Evolutionary conservation across 768 basidiomycete genomes (phyloP), one percentile per base, ranked within the genome.

Genomic region (Suillus brevipes): DNA sequence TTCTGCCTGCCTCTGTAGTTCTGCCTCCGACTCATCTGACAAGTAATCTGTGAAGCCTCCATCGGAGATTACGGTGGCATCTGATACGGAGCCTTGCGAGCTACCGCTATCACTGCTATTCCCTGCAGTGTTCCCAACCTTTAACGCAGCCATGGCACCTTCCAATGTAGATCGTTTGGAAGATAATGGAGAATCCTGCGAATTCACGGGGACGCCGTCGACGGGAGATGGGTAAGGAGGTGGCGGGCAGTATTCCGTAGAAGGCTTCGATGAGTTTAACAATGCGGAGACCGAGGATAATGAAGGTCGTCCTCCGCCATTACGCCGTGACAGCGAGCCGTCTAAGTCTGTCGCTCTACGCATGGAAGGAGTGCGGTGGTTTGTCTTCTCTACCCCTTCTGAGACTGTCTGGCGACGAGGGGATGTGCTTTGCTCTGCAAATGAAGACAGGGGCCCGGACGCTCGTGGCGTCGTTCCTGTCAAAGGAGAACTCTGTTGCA

Each of bases 1-100:
- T 71, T 94, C 93, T 6, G 92, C 92, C 76, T 94, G 92, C 65
- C 91, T 82, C 77, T 95, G 92, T 62, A 95, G 76, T 73, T 95
- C 92, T 34, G 88, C 91, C 71, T 95, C 92, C n/a, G 92, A 94
- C 77, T 95, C 92, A 72, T 94, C 92, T n/a, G 92, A 94, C 37
- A 94, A 78, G 74, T 95, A 95, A 74, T 95, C 93, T 14, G 93
- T 95, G 72, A 95, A 95, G 18, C 87, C 91, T 14, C 92, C 92
- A 69, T 94, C 92, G 10, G 92, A 93, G 5, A 89, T 92, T 63
- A 94, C 83, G 5, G 93, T 94, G 65, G 86, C 86, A 73, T 91
- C 90, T 4, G 89, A 87, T 72, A 86, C 69, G 23, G 88, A 89
- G 43, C 87, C 85, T 18, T 79, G 73, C 18, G 77, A 79, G 66